Conservation (phyloP, 140 eudicot species). For the Anethum foeniculum region DNA sequence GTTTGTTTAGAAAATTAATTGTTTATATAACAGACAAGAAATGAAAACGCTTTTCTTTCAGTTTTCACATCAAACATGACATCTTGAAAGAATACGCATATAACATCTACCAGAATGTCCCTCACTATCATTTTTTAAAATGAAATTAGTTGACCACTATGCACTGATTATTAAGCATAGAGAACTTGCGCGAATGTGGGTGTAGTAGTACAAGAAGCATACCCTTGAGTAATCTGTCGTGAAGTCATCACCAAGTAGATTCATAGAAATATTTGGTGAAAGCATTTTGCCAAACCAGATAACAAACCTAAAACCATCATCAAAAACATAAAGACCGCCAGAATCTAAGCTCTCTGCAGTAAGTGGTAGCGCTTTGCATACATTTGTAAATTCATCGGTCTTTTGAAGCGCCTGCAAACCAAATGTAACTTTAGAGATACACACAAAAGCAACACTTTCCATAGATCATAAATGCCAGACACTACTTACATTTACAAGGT, state of each 20-base stretch:
- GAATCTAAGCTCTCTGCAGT: slow-evolving; percentile 85
- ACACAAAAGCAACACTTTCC: background rate
- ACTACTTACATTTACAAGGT: slow-evolving; percentile 51
- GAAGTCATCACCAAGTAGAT: slow-evolving; percentile 70
- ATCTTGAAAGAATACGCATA: background rate
- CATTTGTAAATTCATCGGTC: slow-evolving; percentile 35
- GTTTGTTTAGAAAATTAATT: background rate
- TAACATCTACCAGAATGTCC: background rate
- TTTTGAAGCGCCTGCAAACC: slow-evolving; percentile 32
- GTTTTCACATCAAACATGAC: background rate
- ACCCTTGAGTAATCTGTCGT: slow-evolving; percentile 77
- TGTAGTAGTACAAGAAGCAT: slow-evolving; percentile 18
- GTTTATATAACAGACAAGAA: no score
- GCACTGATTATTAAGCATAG: background rate
- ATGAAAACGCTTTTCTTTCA: background rate
- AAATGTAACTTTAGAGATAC: slow-evolving; percentile 5
- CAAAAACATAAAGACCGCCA: slow-evolving; percentile 75
- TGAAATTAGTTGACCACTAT: background rate
- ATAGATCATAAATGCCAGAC: slow-evolving; percentile 11
- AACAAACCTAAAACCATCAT: slow-evolving; percentile 95
- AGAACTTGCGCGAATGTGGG: background rate
- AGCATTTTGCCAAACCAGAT: slow-evolving; percentile 91
- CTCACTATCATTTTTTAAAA: background rate
- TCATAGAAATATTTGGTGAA: slow-evolving; percentile 68
- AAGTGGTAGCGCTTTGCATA: slow-evolving; percentile 64